Conservation (phyloP, 2,329 filamentous ascomycete species). For the Fusarium sterilihyphosum region DNA sequence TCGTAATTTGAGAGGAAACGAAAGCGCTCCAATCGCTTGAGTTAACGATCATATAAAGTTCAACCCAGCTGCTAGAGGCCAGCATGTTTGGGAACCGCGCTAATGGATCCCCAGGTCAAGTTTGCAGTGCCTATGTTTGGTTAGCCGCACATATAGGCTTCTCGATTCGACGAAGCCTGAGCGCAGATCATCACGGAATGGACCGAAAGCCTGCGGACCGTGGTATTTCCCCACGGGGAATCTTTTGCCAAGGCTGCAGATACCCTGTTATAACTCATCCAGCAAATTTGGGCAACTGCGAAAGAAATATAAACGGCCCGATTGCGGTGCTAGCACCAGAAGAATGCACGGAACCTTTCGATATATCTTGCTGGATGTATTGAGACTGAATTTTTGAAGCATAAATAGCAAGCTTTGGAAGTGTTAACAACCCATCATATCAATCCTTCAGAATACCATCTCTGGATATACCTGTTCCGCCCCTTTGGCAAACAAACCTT, state of each 20-base stretch:
- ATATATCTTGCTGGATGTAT: not conserved
- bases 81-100: not conserved
- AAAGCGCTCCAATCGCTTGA: not conserved
- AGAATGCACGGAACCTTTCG: not conserved
- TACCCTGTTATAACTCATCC: not conserved
- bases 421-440: too few species aligned
- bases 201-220: not conserved
- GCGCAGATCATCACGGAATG: not conserved
- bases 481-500: not conserved
- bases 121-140: too few species aligned
- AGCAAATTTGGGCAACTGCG: not conserved
- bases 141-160: not conserved
- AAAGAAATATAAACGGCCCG: not conserved
- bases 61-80: not conserved
- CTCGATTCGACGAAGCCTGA: not conserved
- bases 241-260: not conserved
- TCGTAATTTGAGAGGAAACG: not conserved
- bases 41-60: not conserved
- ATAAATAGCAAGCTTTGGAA: not conserved
- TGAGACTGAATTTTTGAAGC: not conserved
- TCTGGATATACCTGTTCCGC: not conserved
- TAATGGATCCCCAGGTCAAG: not conserved
- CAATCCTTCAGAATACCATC: rapidly evolving
- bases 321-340: not conserved
- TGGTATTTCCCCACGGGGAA: not conserved